Conservation (phyloP, 2,329 filamentous ascomycete genomes). For the Botrytis tulipae region DNA sequence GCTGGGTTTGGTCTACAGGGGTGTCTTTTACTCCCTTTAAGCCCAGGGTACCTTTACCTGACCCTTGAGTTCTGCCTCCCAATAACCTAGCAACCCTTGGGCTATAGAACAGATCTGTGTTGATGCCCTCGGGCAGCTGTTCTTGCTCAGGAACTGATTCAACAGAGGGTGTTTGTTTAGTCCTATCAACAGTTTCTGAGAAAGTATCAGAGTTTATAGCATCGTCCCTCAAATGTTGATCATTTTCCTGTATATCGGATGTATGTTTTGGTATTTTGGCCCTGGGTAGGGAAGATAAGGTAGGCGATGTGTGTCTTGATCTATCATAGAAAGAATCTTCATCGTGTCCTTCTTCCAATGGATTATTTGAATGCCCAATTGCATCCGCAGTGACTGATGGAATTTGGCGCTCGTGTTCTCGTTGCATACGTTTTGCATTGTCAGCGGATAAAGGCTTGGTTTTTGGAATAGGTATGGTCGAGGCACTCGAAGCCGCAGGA, state of each 20-base stretch:
- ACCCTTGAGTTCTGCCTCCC: conserved; percentile 43
- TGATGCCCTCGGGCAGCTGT: conserved; percentile 55
- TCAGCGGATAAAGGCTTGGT: conserved; percentile 40
- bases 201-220: conserved; percentile 36
- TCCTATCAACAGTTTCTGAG: conserved; percentile 36
- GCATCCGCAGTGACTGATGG: conserved; percentile 50
- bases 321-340: conserved; percentile 57
- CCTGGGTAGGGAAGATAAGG: conserved; percentile 52
- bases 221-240: conserved; percentile 25
- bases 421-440: conserved; percentile 47
- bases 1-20: conserved; percentile 39
- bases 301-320: conserved; percentile 46
- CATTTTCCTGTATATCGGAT: conserved; percentile 38
- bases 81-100: conserved; percentile 56
- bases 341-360: conserved; percentile 39
- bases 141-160: conserved; percentile 41
- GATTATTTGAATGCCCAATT: conserved; percentile 32
- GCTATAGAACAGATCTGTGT: conserved; percentile 61
- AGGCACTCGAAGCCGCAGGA: conserved; percentile 41
- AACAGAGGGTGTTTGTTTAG: conserved; percentile 22
- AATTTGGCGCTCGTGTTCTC: conserved; percentile 51
- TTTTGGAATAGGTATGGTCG: conserved; percentile 43
- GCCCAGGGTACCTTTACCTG: conserved; percentile 31
- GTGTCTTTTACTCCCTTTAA: conserved; percentile 38
- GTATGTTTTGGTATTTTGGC: conserved; percentile 54